A percentile compares a stretch with the other conserved stretches of the same genome.
phyloP scores from a whole-genome alignment of 495 filamentous ascomycete genomes.

The Podospora fimiseda region DNA sequence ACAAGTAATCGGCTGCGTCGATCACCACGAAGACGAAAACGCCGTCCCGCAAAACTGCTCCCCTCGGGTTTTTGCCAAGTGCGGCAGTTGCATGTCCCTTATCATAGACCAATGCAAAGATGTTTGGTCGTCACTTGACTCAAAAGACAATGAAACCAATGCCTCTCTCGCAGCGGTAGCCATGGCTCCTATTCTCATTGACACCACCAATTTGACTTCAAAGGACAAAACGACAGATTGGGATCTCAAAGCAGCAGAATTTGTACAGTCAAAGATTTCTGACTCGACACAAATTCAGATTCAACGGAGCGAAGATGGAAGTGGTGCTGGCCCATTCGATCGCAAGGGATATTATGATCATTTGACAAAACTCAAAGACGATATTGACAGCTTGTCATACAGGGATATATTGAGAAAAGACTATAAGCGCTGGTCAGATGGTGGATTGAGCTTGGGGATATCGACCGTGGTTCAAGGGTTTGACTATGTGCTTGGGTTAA shows the following conservation, averaged over 20 bases:
- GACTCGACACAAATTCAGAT: too few relatives aligned
- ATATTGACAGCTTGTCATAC: slow-evolving; percentile 60
- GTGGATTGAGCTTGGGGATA: slow-evolving; percentile 58
- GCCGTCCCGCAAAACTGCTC: slow-evolving; percentile 46
- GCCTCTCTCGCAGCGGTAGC: slow-evolving; percentile 68
- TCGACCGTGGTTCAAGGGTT: slow-evolving; percentile 65
- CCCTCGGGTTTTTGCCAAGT: slow-evolving; percentile 60
- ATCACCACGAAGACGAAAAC: slow-evolving; percentile 84
- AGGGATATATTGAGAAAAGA: slow-evolving; percentile 79
- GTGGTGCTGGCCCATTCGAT: slow-evolving; percentile 49
- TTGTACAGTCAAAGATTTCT: slow-evolving; percentile 47
- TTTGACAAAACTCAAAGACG: slow-evolving; percentile 61
- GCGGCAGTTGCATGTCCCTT: slow-evolving; percentile 76
- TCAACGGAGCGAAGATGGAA: too few relatives aligned
- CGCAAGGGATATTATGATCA: slow-evolving; percentile 54
- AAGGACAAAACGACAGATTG: slow-evolving; percentile 65
- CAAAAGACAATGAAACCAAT: slow-evolving; percentile 22
- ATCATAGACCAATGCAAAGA: slow-evolving; percentile 56
- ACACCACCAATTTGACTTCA: slow-evolving; percentile 68
- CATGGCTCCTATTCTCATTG: slow-evolving; percentile 73
- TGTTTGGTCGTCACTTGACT: slow-evolving; percentile 47
- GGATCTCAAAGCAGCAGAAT: slow-evolving; percentile 59
- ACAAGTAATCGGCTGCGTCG: slow-evolving; percentile 67
- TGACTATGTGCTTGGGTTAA: slow-evolving; percentile 43
- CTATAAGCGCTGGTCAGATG: slow-evolving; percentile 83